These are phyloP conservation scores for Linnemannia elongata DNA, from an alignment of 192 early-diverging fungal genomes.

Conservation along the genomic window DNA sequence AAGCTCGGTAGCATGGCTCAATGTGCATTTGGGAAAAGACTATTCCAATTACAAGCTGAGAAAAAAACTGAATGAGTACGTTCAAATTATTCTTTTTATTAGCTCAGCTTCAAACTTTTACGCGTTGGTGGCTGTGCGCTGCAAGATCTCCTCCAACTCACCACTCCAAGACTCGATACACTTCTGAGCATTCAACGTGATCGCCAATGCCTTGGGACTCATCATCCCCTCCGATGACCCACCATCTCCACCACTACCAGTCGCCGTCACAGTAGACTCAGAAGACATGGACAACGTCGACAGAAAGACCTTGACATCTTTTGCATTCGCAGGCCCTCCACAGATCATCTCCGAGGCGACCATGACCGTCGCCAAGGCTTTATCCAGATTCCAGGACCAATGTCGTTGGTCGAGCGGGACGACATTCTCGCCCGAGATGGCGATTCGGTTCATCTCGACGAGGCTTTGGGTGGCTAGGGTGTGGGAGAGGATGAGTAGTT, in stretches of 20 bases:
- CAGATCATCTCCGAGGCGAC: constrained; percentile 42
- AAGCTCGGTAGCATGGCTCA: no score
- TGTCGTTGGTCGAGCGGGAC: constrained; percentile 28
- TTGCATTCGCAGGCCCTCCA: constrained; percentile 14
- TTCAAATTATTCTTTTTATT: not conserved
- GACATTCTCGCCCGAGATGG: constrained; percentile 25
- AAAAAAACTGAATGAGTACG: no score
- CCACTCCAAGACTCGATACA: constrained; percentile 31
- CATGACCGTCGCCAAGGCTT: constrained; percentile 40
- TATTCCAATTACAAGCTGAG: not conserved
- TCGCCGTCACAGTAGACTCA: not conserved
- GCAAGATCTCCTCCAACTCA: constrained; percentile 32
- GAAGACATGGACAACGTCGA: not conserved
- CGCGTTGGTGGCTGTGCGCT: constrained; percentile 19
- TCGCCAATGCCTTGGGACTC: constrained; percentile 5
- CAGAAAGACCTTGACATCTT: constrained; percentile 10
- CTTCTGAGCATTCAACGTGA: constrained; percentile 18
- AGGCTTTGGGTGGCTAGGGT: constrained; percentile 24
- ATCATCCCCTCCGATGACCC: not conserved
- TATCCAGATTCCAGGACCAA: constrained; percentile 48
- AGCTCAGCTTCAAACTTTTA: not conserved
- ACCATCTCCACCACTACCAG: not conserved
- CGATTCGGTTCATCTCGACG: constrained; percentile 33
- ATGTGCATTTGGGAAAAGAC: not conserved
- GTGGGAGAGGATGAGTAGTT: constrained; percentile 34